Percentiles rank a stretch among this genome's conserved stretches.
Evolutionary conservation across 768 basidiomycete genomes (phyloP).

Genomic region (Leccinum rimulosum): DNA sequence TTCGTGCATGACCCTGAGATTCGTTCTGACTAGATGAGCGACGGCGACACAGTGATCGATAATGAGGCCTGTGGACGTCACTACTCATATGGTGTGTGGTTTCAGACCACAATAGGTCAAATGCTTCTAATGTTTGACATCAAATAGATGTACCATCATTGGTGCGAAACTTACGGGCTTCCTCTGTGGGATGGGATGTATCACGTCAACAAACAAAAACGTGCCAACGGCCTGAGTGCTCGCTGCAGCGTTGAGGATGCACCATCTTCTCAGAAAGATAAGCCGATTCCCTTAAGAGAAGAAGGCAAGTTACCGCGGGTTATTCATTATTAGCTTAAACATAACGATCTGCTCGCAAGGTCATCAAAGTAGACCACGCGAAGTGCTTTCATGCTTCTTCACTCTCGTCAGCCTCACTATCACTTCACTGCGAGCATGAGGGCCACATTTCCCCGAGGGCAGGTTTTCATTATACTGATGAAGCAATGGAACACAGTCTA

Average conservation of each 20-base stretch:
- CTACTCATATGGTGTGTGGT: neutral
- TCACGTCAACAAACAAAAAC: slow-evolving; percentile 14
- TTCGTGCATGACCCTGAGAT: slow-evolving; percentile 10
- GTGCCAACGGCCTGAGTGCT: neutral
- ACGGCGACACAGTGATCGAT: slow-evolving; percentile 4
- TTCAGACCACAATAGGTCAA: neutral
- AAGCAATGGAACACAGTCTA: slow-evolving; percentile 23
- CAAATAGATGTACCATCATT: neutral
- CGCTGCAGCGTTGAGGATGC: neutral
- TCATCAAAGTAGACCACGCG: neutral
- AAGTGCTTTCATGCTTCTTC: slow-evolving; percentile 13
- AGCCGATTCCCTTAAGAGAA: slow-evolving; percentile 8
- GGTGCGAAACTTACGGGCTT: neutral
- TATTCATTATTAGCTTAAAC: neutral
- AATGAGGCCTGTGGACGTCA: neutral
- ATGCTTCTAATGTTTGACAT: neutral
- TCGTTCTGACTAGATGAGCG: slow-evolving; percentile 1
- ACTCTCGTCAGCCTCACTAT: slow-evolving; percentile 7
- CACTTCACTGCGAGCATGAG: slow-evolving; percentile 11
- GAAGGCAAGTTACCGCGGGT: slow-evolving; percentile 15
- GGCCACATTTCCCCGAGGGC: slow-evolving; percentile 13
- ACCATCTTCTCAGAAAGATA: slow-evolving; percentile 19
- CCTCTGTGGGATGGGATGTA: neutral
- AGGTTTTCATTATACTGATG: slow-evolving; percentile 28
- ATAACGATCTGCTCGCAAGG: neutral